Conservation (phyloP, 2,329 filamentous ascomycete species). For the Pseudogymnoascus sp. region DNA sequence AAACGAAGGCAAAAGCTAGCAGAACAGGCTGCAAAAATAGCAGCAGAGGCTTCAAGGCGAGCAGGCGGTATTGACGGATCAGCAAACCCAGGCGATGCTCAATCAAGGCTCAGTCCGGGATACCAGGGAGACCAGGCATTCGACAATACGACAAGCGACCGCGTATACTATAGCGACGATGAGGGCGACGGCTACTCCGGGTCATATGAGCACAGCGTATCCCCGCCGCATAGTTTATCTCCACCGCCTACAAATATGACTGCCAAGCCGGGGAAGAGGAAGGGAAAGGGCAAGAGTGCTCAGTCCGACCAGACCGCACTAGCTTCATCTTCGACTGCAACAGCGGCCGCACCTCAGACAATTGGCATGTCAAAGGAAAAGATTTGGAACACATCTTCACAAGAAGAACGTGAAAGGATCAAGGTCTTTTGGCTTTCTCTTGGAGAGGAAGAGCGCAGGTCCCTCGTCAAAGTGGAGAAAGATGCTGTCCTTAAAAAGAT, state of each 20-base stretch:
- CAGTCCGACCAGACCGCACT: conserved; percentile 13
- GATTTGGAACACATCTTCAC: conserved; percentile 94
- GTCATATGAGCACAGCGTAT: conserved; percentile 27
- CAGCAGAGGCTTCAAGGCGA: conserved; percentile 19
- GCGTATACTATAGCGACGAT: conserved; percentile 50
- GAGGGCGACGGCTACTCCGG: conserved; percentile 30
- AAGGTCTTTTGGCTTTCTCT: conserved; percentile 97
- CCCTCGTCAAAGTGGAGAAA: conserved; percentile 95
- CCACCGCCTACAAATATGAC: conserved; percentile 16
- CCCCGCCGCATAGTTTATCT: conserved; percentile 23
- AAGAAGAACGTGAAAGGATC: conserved; percentile 92
- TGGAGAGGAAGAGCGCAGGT: conserved; percentile 89
- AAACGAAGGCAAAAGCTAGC: conserved; percentile 82
- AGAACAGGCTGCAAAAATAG: conserved; percentile 41
- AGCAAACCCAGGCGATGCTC: neutral
- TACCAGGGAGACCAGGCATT: conserved; percentile 31
- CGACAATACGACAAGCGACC: conserved; percentile 33
- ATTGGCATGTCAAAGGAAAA: conserved; percentile 54
- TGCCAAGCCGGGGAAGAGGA: conserved; percentile 33
- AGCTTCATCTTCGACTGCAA: conserved; percentile 25
- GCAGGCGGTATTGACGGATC: neutral
- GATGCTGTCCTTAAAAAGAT: conserved; percentile 97
- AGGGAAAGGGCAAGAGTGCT: conserved; percentile 30
- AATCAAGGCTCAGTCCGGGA: neutral
- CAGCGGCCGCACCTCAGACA: conserved; percentile 35